Evolutionary conservation across 2,329 filamentous ascomycete species (phyloP), one percentile per base, ranked within the genome.

Genomic region (Ascochyta viciae-villosae): DNA sequence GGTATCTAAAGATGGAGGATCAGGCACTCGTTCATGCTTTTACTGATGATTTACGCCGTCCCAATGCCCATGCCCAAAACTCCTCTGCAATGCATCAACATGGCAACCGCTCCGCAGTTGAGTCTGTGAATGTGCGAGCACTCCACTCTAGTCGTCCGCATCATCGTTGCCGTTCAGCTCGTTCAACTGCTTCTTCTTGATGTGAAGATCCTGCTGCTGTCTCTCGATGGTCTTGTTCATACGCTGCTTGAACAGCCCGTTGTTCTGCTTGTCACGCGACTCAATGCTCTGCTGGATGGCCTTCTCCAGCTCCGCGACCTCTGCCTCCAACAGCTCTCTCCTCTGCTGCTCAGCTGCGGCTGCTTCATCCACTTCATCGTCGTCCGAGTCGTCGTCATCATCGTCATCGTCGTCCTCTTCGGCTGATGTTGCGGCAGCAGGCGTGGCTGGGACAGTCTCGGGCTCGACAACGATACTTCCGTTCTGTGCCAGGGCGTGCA

Each of bases 251-350:
- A 85, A 74, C 56, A 86, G 76, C 12, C 71, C 70, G 57, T 84
- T 84, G 19, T 68, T 73, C 57, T 79, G 74, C 26, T 75, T 76
- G 41, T 80, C 76, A 59, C 78, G 74, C 48, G 78, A 74, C 41
- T 69, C 71, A 26, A 78, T 72, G 19, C 77, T 77, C 24, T 74
- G 71, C 37, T 75, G 75, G 37, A 86, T 78, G 56, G 82, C 78
- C 42, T 77, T 76, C 68, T 85, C 78, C 60, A 86, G 63, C 65
- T 85, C 83, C 4, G 77, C 78, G 48, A 87, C 83, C 69, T 86
- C 82, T 53, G 83, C 81, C 44, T 77, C 75, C 26, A 81, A 72
- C 58, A 81, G 78, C 39, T 80, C 77, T 23, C 78, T 71, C 35
- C 66, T 60, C 60, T 82, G 77, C 24, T 80, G 78, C 26, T 81